Evolutionary conservation across 345 rosid species (phyloP).

Genomic region (Stellera chamaejasme): DNA sequence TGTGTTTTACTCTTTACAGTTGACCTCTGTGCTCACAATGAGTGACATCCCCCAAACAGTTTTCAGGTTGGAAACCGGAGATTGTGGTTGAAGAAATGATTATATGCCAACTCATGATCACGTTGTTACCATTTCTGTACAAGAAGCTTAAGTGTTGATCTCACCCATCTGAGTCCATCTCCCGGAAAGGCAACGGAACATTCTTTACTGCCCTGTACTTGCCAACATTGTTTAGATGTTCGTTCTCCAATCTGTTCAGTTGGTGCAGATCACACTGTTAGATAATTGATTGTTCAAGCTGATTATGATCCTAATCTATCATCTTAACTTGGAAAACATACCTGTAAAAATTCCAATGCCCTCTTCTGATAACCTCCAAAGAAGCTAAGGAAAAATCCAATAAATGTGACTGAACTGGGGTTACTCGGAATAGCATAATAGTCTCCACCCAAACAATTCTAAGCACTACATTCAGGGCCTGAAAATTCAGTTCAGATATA

Average conservation of each 20-base stretch:
- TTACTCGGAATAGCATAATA: conserved; percentile 47
- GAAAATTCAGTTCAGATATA: conserved; percentile 7
- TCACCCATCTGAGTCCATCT: conserved; percentile 55
- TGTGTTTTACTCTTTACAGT: too few species aligned
- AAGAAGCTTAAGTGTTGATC: neutral
- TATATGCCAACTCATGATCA: neutral
- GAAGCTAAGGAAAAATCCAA: conserved; percentile 86
- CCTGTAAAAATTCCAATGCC: conserved; percentile 99
- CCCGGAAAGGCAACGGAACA: conserved; percentile 83
- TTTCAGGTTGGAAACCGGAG: too few species aligned
- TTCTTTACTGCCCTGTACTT: conserved; percentile 83
- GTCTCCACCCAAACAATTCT: conserved; percentile 87
- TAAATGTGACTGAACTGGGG: conserved; percentile 42
- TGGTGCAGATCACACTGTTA: too few species aligned
- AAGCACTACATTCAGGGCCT: conserved; percentile 71
- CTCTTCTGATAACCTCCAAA: conserved; percentile 79
- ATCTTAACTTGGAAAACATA: conserved; percentile 13
- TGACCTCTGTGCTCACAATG: too few species aligned
- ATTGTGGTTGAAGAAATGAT: neutral
- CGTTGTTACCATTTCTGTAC: conserved; percentile 6
- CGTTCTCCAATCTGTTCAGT: conserved; percentile 73
- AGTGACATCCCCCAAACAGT: too few species aligned
- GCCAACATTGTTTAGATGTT: conserved; percentile 82
- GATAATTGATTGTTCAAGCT: neutral
- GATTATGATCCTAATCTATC: neutral